Percentiles rank a stretch among this genome's conserved stretches.
Conservation (phyloP, 305 asterid species). For the Fraxinus paxiana region DNA sequence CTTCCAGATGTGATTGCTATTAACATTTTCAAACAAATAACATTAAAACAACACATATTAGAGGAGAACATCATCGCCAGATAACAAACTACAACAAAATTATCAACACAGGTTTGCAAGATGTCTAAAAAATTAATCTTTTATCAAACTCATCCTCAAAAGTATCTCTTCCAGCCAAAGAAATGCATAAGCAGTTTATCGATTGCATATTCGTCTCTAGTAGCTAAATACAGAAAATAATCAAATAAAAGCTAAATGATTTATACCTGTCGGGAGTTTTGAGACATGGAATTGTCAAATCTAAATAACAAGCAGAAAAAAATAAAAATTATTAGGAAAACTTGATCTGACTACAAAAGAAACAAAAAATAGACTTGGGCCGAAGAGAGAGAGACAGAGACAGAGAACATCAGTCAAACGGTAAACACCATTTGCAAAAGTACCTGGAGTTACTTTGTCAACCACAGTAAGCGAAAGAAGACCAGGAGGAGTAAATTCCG, state of each 20-base stretch:
- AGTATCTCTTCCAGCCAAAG: background rate
- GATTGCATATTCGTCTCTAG: background rate
- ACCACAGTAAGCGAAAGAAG: constrained; percentile 66
- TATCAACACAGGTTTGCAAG: background rate
- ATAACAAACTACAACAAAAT: background rate
- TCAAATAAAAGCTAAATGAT: background rate
- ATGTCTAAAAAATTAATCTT: background rate
- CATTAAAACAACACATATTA: background rate
- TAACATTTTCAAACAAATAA: background rate
- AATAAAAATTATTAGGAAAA: constrained; percentile 14
- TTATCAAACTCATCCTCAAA: background rate
- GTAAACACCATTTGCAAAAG: background rate
- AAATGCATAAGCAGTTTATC: background rate
- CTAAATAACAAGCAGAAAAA: constrained; percentile 35
- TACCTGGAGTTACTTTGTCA: constrained; percentile 74
- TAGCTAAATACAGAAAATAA: background rate
- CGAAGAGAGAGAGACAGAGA: background rate
- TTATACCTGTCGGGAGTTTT: constrained; percentile 87
- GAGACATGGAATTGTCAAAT: constrained; percentile 72
- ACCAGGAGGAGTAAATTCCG: constrained; percentile 94
- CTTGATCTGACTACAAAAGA: background rate
- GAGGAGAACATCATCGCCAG: background rate
- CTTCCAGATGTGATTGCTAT: background rate
- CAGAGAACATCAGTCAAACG: background rate
- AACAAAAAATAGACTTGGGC: background rate